Evolutionary conservation across 208 protist species (phyloP), one percentile per base, ranked within the genome.

Genomic region (Leishmania martiniquensis): DNA sequence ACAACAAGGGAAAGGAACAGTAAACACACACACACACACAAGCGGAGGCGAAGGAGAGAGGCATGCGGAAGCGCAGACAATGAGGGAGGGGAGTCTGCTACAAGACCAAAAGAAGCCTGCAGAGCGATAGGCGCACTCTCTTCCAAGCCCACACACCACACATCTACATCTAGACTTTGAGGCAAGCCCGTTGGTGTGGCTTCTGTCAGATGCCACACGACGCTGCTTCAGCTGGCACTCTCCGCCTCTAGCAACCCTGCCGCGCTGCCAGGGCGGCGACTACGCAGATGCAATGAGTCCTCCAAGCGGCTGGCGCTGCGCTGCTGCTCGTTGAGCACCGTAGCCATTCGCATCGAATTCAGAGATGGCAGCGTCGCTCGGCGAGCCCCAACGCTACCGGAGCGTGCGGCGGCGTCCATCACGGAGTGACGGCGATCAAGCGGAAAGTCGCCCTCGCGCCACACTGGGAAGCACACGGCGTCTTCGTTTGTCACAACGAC

Each of bases 381-480:
- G 65, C 72, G 74, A n/a, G 34, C 65, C 29, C 76, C 75, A 42
- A 25, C 62, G 49, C 71, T 77, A 55, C 75, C 65, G 37, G n/a
- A 39, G 57, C 62, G 69, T 17, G 66, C 49, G 9, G 75, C 59
- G 6, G 39, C 25, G 60, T 83, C 66, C 34, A 76, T 54, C 29
- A 81, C 22, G 52, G 73, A 76, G 4, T 63, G 77, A 29, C 66
- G 71, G 54, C 76, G 60, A 42, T 88, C 87, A 3, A 92, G 51
- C 25, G 89, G 86, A 62, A 91, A 88, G 80, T 92, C 86, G 22
- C 89, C 87, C 60, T 93, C 92, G 25, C 85, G 84, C 92, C 92
- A 96, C 25, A 93, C 71, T 0, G 89, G 87, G 74, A 91, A 96
- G 52, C 83, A 76, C 75, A 75, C 62, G 13, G 34, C 20, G 4